Evolutionary conservation across 2,329 filamentous ascomycete genomes (phyloP), one percentile per base, ranked within the genome.

Genomic region (Colletotrichum caudatum): DNA sequence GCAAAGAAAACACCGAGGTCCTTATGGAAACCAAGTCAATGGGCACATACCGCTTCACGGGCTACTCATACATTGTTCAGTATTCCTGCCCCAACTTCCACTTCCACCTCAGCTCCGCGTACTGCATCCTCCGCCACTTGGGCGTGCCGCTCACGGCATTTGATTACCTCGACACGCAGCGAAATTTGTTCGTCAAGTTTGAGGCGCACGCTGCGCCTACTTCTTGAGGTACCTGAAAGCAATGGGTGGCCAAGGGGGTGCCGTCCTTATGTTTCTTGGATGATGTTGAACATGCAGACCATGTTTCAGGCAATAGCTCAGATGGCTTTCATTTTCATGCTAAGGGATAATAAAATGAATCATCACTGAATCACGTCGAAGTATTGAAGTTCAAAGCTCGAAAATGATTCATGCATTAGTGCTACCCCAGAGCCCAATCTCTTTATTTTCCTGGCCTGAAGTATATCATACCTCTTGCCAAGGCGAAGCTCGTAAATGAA

Each of bases 101-200:
- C 78, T 92, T 92, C 77, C 90, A 92, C 75, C 73, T 87, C 8
- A 82, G 80, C 26, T 89, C 84, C 12, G 85, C 86, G 8, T 91
- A 91, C 78, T 81, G 77, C 8, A 86, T 92, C 61, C 76, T 92
- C 75, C 81, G 90, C 57, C 82, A 81, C 60, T 83, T 86, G 77
- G 89, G 89, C 0, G 86, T 91, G n/a, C 83, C 83, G 1, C 26
- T 92, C 39, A 89, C 89, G 8, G 90, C 90, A 78, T 64, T 76
- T 46, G 88, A 91, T 75, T 91, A 83, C 73, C 74, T 90, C 12
- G 70, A 72, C 29, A 61, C 66, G 20, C 66, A 71, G 41, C 63
- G 51, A 5, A 61, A 72, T 0, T 20, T 72, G 18, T 70, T 72
- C 16, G 26, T 72, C 48, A 65, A 70, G 20, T 33, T 56, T 6